Percentiles rank a stretch among this genome's conserved stretches.
These are phyloP conservation scores for Perilla frutescens DNA, from an alignment of 257 asterid genomes.

Conservation along the genomic window DNA sequence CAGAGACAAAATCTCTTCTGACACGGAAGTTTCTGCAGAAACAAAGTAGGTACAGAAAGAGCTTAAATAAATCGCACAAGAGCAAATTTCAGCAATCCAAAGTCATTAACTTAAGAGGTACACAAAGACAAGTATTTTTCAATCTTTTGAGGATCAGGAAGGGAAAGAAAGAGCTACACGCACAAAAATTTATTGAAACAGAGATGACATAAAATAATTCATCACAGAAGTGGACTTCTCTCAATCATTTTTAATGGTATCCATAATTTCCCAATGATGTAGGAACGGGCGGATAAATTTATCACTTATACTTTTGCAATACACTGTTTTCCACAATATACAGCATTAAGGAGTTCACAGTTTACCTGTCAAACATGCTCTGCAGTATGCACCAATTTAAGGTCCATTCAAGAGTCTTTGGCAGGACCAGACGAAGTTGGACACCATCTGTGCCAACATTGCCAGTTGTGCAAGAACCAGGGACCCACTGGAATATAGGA, in stretches of 20 bases:
- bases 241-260: not conserved
- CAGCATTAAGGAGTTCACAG: slow-evolving; percentile 22
- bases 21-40: slow-evolving; percentile 77
- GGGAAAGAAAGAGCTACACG: not conserved
- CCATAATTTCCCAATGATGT: not conserved
- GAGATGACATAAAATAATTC: slow-evolving; percentile 9
- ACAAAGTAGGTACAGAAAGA: slow-evolving; percentile 26
- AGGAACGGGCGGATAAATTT: not conserved
- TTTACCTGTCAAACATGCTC: slow-evolving; percentile 95
- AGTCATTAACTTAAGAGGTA: not conserved
- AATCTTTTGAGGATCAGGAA: slow-evolving; percentile 49
- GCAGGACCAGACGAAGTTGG: slow-evolving; percentile 62
- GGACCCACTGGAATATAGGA: slow-evolving; percentile 84
- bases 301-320: slow-evolving; percentile 5
- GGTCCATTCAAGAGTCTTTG: slow-evolving; percentile 96
- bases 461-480: slow-evolving; percentile 74
- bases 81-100: slow-evolving; percentile 6
- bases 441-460: slow-evolving; percentile 56
- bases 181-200: slow-evolving; percentile 35
- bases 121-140: slow-evolving; percentile 49
- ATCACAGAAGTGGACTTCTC: slow-evolving; percentile 20
- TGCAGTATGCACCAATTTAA: slow-evolving; percentile 95
- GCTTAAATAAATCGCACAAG: slow-evolving; percentile 16
- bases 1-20: slow-evolving; percentile 83
- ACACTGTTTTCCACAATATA: not conserved